Conservation (phyloP, 2,329 filamentous ascomycete species). For the Penicillium nordicum region DNA sequence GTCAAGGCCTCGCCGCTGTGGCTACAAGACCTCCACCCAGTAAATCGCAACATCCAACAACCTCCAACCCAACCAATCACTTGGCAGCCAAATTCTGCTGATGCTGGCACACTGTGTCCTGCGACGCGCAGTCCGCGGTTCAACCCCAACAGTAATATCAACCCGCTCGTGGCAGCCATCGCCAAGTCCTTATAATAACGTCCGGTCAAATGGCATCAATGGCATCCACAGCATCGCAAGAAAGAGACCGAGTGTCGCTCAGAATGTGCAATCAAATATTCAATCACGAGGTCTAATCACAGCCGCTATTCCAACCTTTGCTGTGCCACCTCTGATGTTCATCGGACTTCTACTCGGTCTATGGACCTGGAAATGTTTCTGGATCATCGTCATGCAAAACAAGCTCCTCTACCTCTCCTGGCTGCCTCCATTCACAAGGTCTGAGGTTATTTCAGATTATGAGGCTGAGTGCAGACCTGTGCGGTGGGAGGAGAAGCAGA, state of each 20-base stretch:
- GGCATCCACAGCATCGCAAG: background rate
- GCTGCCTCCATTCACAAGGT: constrained; percentile 66
- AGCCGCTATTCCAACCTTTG: constrained; percentile 40
- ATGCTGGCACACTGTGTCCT: constrained; percentile 5
- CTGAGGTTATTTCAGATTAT: constrained; percentile 66
- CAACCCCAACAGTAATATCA: background rate
- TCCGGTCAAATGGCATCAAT: background rate
- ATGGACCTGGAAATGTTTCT: constrained; percentile 63
- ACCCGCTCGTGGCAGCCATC: background rate
- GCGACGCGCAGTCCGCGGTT: background rate
- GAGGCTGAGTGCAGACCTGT: constrained; percentile 57
- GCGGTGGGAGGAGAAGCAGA: constrained; percentile 61
- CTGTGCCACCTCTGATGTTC: constrained; percentile 67
- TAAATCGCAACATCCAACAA: background rate
- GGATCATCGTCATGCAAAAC: constrained; percentile 75
- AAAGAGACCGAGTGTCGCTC: background rate
- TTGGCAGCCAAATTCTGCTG: background rate
- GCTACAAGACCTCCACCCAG: background rate
- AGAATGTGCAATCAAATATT: background rate
- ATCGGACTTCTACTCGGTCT: constrained; percentile 61
- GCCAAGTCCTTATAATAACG: background rate
- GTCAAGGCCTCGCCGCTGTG: background rate
- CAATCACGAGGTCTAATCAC: constrained; percentile 18
- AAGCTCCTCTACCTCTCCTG: constrained; percentile 80
- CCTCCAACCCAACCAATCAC: background rate